Evolutionary conservation across 2,329 filamentous ascomycete genomes (phyloP).

Genomic region (Trichoderma breve): DNA sequence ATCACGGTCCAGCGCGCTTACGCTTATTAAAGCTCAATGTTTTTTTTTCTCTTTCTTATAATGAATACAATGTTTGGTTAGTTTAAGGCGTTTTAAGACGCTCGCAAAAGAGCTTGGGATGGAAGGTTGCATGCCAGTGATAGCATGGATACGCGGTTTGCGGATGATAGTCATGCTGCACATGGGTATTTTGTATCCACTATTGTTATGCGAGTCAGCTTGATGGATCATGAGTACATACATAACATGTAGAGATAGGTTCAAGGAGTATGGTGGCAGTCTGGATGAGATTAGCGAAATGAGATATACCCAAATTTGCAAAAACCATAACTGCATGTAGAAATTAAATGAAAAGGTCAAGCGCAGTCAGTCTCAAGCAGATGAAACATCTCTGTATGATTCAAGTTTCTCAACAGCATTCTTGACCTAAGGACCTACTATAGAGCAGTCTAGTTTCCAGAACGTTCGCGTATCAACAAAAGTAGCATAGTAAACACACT

Average conservation of each 20-base stretch:
- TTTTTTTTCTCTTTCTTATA: background rate
- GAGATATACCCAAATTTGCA: background rate
- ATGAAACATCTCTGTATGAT: background rate
- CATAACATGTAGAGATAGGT: background rate
- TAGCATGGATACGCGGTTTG: background rate
- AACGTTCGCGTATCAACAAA: background rate
- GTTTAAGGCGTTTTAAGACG: background rate
- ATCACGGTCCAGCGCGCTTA: background rate
- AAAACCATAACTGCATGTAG: background rate
- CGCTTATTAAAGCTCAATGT: background rate
- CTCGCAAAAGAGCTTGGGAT: background rate
- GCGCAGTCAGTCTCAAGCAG: background rate
- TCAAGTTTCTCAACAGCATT: background rate
- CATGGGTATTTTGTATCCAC: background rate
- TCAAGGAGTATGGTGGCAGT: background rate
- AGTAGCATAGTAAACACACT: background rate
- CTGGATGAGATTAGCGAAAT: background rate
- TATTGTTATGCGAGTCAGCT: background rate
- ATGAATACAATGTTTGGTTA: background rate
- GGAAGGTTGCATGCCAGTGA: background rate
- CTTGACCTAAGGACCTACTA: background rate
- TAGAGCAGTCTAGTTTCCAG: background rate
- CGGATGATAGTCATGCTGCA: background rate
- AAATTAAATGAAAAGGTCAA: too few species aligned
- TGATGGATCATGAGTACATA: background rate